These are phyloP conservation scores for Pulicaria dysenterica DNA, from an alignment of 129 eudicot genomes.

Conservation along the genomic window DNA sequence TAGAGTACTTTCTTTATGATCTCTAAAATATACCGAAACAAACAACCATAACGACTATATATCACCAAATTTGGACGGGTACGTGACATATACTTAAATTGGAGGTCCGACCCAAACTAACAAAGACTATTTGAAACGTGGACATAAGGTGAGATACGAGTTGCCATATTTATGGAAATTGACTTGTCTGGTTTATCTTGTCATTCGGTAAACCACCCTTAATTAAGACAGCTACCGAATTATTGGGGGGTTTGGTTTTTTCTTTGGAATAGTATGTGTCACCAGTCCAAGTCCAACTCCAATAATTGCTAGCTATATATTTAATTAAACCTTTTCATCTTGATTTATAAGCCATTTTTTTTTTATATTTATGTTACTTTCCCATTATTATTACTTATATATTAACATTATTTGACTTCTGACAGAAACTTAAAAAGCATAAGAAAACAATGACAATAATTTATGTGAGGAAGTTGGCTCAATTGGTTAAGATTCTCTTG, in stretches of 20 bases:
- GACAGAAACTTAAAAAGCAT: too few relatives aligned
- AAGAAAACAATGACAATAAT: too few relatives aligned
- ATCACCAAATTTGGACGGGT: too few relatives aligned
- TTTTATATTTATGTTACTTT: constrained; percentile 1
- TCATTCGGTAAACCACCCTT: constrained; percentile 17
- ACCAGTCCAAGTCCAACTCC: not conserved
- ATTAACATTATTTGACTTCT: too few relatives aligned
- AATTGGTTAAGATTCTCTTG: too few relatives aligned
- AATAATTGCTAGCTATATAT: constrained; percentile 14
- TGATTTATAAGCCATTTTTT: not conserved
- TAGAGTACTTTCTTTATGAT: too few relatives aligned
- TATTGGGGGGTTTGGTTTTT: constrained; percentile 4
- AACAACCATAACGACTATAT: too few relatives aligned
- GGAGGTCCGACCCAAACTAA: not conserved
- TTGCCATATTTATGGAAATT: constrained; percentile 14
- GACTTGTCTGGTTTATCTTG: constrained; percentile 3
- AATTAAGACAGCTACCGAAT: constrained; percentile 22
- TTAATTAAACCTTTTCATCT: not conserved
- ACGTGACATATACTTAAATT: too few relatives aligned
- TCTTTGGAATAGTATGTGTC: constrained; percentile 10
- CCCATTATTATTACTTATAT: too few relatives aligned
- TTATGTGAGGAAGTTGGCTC: too few relatives aligned
- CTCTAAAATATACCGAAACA: too few relatives aligned
- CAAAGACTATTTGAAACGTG: not conserved
- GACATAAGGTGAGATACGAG: not conserved